Percentiles rank a stretch among this genome's conserved stretches.
Evolutionary conservation across 2,329 filamentous ascomycete genomes (phyloP).

Genomic region (Ophiostoma piceae): DNA sequence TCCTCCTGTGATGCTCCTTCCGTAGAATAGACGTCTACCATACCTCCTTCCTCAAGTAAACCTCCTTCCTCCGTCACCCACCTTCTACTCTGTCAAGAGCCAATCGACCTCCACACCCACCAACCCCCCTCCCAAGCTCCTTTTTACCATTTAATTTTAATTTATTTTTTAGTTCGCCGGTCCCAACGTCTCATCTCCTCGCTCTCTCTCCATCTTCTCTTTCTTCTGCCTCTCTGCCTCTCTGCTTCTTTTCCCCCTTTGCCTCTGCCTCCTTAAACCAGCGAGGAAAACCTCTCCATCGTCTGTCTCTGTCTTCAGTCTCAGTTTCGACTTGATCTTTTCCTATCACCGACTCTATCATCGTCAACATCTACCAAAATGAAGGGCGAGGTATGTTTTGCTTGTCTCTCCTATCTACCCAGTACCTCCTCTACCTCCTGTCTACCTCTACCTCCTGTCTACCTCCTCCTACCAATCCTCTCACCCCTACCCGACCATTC

Average conservation of each 20-base stretch:
- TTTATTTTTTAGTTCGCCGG: constrained; percentile 15
- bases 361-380: constrained; percentile 37
- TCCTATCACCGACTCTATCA: constrained; percentile 8
- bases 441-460: neutral
- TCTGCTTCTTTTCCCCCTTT: neutral
- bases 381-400: constrained; percentile 52
- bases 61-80: neutral
- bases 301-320: constrained; percentile 12
- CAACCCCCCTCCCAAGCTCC: neutral
- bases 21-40: too few species aligned
- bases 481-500: neutral
- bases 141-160: constrained; percentile 11
- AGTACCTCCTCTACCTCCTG: too few species aligned
- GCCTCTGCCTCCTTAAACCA: constrained; percentile 15
- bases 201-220: neutral
- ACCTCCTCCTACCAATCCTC: neutral
- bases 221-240: constrained; percentile 7
- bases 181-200: neutral
- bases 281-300: constrained; percentile 13
- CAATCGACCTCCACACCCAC: neutral
- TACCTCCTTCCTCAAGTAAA: too few species aligned
- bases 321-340: neutral
- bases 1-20: neutral
- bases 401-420: neutral
- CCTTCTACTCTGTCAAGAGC: neutral